Conservation (phyloP, 768 basidiomycete genomes). For the Boletus pseudopeckii region DNA sequence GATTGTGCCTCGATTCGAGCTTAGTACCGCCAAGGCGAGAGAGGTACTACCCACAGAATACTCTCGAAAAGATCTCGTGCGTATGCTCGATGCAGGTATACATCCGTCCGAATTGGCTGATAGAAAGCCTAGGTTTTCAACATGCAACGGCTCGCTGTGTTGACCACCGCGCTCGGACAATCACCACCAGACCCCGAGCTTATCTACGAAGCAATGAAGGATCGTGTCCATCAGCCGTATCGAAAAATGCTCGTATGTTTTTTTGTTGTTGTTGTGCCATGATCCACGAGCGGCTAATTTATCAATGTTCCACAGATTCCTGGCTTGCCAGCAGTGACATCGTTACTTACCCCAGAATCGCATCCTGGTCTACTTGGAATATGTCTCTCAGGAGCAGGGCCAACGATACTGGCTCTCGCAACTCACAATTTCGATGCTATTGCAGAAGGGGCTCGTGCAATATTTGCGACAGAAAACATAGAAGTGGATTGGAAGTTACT, state of each 20-base stretch:
- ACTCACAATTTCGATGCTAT: slow-evolving; percentile 81
- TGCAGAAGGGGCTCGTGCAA: slow-evolving; percentile 71
- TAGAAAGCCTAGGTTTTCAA: slow-evolving; percentile 80
- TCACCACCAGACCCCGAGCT: slow-evolving; percentile 91
- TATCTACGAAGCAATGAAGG: slow-evolving; percentile 99
- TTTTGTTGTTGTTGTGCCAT: neutral
- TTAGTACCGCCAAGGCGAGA: slow-evolving; percentile 93
- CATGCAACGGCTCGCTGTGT: slow-evolving; percentile 90
- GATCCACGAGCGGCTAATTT: neutral
- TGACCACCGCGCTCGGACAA: slow-evolving; percentile 89
- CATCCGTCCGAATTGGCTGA: neutral
- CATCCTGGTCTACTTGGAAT: slow-evolving; percentile 97
- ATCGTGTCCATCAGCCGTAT: slow-evolving; percentile 96
- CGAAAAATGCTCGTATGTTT: slow-evolving; percentile 73
- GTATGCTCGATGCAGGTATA: neutral
- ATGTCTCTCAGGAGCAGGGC: slow-evolving; percentile 96
- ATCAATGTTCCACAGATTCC: slow-evolving; percentile 64
- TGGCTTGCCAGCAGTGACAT: slow-evolving; percentile 90
- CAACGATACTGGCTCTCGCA: slow-evolving; percentile 94
- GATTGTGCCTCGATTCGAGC: slow-evolving; percentile 92
- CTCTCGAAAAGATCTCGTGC: slow-evolving; percentile 85
- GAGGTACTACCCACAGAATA: slow-evolving; percentile 83
- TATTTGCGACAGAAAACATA: slow-evolving; percentile 69
- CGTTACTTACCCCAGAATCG: slow-evolving; percentile 77
- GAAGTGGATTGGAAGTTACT: slow-evolving; percentile 91